These are phyloP conservation scores for Sclerotinia spermophila DNA, from an alignment of 2,329 filamentous ascomycete genomes.

Conservation along the genomic window DNA sequence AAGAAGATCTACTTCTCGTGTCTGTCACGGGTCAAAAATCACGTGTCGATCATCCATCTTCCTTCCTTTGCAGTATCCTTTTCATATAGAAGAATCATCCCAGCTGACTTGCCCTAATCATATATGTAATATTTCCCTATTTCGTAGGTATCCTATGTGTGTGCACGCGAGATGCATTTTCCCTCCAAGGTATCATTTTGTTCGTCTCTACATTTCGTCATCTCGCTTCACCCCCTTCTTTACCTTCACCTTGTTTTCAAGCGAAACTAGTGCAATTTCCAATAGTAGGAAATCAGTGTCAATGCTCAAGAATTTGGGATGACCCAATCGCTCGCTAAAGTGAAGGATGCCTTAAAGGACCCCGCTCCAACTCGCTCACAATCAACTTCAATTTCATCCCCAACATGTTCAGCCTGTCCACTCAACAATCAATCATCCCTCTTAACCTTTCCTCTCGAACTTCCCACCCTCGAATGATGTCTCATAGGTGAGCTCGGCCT, in stretches of 20 bases:
- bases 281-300: neutral
- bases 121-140: constrained; percentile 6
- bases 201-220: constrained; percentile 1
- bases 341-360: neutral
- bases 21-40: neutral
- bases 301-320: neutral
- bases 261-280: neutral
- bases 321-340: neutral
- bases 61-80: too few relatives aligned
- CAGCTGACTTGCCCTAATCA: neutral
- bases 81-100: neutral
- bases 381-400: neutral
- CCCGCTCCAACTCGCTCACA: neutral
- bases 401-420: neutral
- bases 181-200: neutral
- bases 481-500: constrained; percentile 47
- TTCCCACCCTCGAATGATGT: constrained; percentile 42
- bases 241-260: neutral
- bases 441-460: constrained; percentile 39
- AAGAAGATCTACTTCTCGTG: neutral
- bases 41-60: neutral
- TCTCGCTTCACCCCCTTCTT: neutral
- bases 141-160: neutral
- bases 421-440: constrained; percentile 37
- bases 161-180: constrained; percentile 16